phyloP scores from a whole-genome alignment of 306 rosid species.

The Cicer bijugum region DNA sequence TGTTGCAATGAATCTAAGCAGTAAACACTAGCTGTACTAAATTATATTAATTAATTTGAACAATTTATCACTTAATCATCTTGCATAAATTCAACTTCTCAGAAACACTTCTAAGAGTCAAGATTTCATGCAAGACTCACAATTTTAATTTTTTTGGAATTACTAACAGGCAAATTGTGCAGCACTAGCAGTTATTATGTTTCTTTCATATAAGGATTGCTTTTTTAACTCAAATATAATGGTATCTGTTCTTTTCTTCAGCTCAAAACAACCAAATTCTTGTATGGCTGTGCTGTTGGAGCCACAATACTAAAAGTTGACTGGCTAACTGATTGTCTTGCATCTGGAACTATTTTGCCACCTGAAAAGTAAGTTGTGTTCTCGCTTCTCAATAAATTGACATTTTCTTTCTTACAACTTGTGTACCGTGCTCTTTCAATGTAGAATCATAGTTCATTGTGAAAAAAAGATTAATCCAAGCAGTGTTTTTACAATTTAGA shows the following conservation, averaged over 20 bases:
- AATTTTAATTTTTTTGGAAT: not conserved
- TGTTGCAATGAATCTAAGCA: not conserved
- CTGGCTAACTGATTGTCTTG: slow-evolving; percentile 76
- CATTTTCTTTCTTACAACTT: slow-evolving; percentile 20
- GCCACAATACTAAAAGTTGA: slow-evolving; percentile 70
- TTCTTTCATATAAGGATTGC: not conserved
- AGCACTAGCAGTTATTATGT: slow-evolving; percentile 19
- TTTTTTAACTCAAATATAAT: slow-evolving; percentile 29
- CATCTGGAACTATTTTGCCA: slow-evolving; percentile 61
- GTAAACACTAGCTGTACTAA: not conserved
- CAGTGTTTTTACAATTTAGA: slow-evolving; percentile 36
- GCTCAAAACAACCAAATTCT: slow-evolving; percentile 80
- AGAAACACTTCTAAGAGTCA: not conserved
- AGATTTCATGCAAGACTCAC: not conserved
- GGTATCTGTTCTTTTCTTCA: slow-evolving; percentile 53
- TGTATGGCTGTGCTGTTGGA: slow-evolving; percentile 89
- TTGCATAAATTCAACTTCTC: not conserved
- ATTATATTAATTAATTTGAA: not conserved
- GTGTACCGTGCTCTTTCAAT: slow-evolving; percentile 4
- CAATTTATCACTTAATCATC: not conserved
- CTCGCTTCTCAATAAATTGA: slow-evolving; percentile 13
- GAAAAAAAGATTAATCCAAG: slow-evolving; percentile 7
- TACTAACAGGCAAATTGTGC: slow-evolving; percentile 2
- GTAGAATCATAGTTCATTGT: slow-evolving; percentile 13
- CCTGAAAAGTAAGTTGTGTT: slow-evolving; percentile 75